These are phyloP conservation scores for Exophiala phaeomuriformis DNA, from an alignment of 2,329 filamentous ascomycete genomes.

Conservation along the genomic window DNA sequence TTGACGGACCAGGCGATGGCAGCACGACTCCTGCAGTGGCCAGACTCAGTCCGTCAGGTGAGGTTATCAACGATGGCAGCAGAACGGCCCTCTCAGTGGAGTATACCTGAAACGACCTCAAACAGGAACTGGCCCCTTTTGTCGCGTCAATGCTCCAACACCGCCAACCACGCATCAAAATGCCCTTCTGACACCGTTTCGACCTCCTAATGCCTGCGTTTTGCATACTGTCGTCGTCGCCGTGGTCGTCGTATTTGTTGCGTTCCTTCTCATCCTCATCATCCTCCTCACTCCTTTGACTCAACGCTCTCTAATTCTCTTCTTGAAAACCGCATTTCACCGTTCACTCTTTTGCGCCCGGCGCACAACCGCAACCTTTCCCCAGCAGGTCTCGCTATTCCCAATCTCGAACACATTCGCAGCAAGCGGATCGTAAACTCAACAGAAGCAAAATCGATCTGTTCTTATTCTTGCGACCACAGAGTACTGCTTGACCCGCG, in stretches of 20 bases:
- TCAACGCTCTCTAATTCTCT: background rate
- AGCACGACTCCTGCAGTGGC: background rate
- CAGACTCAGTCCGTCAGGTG: conserved; percentile 1
- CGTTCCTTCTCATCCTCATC: conserved; percentile 10
- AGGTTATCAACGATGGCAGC: conserved; percentile 1
- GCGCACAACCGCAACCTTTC: too few species aligned
- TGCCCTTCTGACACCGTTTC: conserved; percentile 12
- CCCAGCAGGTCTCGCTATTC: too few species aligned
- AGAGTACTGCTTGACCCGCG: too few species aligned
- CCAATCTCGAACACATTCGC: too few species aligned
- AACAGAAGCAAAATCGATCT: too few species aligned
- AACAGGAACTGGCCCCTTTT: conserved; percentile 18
- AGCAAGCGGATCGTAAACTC: too few species aligned
- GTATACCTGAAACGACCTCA: conserved; percentile 17
- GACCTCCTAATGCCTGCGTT: conserved; percentile 13
- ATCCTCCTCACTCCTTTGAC: conserved; percentile 3
- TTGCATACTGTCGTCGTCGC: background rate
- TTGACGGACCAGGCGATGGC: too few species aligned
- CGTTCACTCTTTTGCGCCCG: too few species aligned
- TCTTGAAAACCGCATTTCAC: background rate
- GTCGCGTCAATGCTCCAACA: conserved; percentile 13
- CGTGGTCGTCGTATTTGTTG: background rate
- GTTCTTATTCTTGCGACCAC: too few species aligned
- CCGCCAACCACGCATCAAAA: conserved; percentile 8
- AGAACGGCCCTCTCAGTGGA: conserved; percentile 11